phyloP scores from a whole-genome alignment of 1,139 yeast species.

The Hanseniaspora uvarum region DNA sequence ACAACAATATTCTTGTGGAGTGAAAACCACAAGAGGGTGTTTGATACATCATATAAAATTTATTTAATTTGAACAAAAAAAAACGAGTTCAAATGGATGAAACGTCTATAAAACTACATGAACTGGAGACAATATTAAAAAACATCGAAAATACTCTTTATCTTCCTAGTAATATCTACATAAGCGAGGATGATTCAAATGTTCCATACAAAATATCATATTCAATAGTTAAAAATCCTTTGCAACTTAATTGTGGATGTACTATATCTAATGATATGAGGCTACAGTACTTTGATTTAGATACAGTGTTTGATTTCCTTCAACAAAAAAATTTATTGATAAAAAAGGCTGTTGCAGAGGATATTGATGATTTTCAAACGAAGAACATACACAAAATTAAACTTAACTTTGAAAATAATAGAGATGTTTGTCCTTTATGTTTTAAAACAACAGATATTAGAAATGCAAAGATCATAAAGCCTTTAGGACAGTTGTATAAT shows the following conservation, averaged over 20 bases:
- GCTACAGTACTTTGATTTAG: conserved; percentile 11
- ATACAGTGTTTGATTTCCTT: conserved; percentile 19
- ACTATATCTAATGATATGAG: conserved; percentile 44
- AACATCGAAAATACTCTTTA: conserved; percentile 25
- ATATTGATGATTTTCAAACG: background rate
- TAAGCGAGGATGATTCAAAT: background rate
- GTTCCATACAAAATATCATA: conserved; percentile 22
- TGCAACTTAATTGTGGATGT: conserved; percentile 63
- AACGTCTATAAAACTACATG: background rate
- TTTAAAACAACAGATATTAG: conserved; percentile 27
- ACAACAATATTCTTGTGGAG: background rate
- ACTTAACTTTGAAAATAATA: conserved; percentile 12
- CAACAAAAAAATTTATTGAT: conserved; percentile 17
- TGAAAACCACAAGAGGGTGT: background rate
- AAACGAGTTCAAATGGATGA: background rate
- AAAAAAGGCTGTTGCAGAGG: conserved; percentile 20
- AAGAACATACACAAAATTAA: conserved; percentile 16
- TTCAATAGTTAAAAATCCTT: conserved; percentile 37
- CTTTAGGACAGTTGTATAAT: conserved; percentile 43
- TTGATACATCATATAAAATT: background rate
- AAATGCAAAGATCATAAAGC: conserved; percentile 41
- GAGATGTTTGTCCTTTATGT: conserved; percentile 44
- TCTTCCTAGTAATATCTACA: conserved; percentile 23
- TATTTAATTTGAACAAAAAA: background rate
- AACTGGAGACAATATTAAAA: conserved; percentile 19